Percentiles rank a stretch among this genome's conserved stretches.
These are phyloP conservation scores for Trametes meyenii DNA, from an alignment of 768 basidiomycete genomes.

Conservation along the genomic window DNA sequence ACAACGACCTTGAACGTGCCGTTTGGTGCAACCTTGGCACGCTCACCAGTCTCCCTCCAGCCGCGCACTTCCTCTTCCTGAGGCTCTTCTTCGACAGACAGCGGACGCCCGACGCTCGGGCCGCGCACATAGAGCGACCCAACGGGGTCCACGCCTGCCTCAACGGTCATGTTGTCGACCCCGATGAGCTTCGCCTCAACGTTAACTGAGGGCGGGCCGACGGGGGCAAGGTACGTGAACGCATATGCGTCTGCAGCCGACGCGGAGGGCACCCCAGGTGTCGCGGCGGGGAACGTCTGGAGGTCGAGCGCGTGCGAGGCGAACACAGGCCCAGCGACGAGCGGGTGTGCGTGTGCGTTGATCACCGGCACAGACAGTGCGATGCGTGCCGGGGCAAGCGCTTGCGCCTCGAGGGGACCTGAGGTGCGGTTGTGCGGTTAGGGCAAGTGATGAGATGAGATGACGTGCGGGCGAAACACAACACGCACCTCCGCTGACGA, in stretches of 20 bases:
- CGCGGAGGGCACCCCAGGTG: not conserved
- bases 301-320: constrained; percentile 86
- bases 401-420: constrained; percentile 54
- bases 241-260: constrained; percentile 36
- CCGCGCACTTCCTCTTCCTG: constrained; percentile 25
- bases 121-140: constrained; percentile 70
- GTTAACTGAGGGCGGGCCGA: constrained; percentile 84
- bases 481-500: constrained; percentile 70
- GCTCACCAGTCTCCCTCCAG: constrained; percentile 37
- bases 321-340: constrained; percentile 76
- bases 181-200: constrained; percentile 80
- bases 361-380: constrained; percentile 79
- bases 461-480: not conserved
- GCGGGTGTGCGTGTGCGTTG: constrained; percentile 59
- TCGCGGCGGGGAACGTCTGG: constrained; percentile 61
- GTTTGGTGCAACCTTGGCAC: constrained; percentile 38
- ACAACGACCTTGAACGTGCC: constrained; percentile 39
- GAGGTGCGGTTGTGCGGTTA: constrained; percentile 1
- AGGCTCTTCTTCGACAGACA: constrained; percentile 45
- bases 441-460: not conserved
- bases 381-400: constrained; percentile 66
- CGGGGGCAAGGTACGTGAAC: constrained; percentile 49
- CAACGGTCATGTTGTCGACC: constrained; percentile 65
- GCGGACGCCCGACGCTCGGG: constrained; percentile 65
- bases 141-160: constrained; percentile 64